Base-by-base conservation (phyloP, 352 stramenopile genomes). In the Pythium dissimile region DNA sequence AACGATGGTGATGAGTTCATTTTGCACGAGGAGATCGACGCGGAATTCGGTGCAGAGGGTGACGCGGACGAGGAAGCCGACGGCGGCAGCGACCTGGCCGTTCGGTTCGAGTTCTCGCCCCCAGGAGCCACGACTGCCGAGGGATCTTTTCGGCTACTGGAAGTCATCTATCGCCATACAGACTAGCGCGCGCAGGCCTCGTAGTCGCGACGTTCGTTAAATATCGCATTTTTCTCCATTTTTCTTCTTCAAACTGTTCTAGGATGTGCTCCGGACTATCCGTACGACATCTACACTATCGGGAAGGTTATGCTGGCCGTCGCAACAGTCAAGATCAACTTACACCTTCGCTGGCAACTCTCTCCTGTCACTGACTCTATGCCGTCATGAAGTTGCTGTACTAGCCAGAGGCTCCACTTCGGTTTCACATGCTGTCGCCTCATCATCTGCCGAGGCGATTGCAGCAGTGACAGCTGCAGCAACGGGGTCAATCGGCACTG, bases 111-210 rank as follows among this genome's bases (percentile, higher is more conserved):
- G 26, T 82, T 75, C 54, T 43, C 27, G 7, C 53, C 53, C 1
- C 62, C 64, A 18, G 62, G 46, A 24, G 45, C 43, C 53, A 0
- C 56, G 63, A 7, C 45, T 7, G 1, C 34, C 8, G 57, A 54
- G 7, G 73, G 73, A 1, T 52, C 24, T 0, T 82, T 84, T 55
- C 66, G 77, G 23, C 42, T 84, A 0, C 27, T 77, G 5, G 39
- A 72, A n/a, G 55, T 79, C 9, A 62, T 48, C 26, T 48, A 62
- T 26, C 43, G 54, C 49, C 49, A 49, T 34, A 62, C 34, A 16
- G 27, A 54, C 23, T 56, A 49, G 43, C 12, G 4, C 13, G n/a
- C 4, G 32, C 8, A 42, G 3, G n/a, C n/a, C n/a, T n/a, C 12
- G 16, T 23, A 16, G 18, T 6, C 9, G 15, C 37, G 37, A 8